Evolutionary conservation across 257 asterid species (phyloP), one percentile per base, ranked within the genome.

Genomic region (Nyctanthes arbortristis): DNA sequence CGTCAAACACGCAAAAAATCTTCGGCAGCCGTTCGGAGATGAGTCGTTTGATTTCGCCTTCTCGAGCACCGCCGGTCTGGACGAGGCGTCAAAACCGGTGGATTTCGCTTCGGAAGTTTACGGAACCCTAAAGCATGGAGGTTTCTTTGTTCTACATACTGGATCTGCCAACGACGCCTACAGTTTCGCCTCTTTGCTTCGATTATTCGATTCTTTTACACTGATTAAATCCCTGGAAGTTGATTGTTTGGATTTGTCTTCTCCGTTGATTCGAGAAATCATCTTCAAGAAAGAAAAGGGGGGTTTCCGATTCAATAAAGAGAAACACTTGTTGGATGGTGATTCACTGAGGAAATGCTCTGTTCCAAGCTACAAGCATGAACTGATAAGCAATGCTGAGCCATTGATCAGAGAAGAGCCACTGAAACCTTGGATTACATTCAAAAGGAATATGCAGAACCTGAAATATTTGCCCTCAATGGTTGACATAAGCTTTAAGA

Each of bases 401-500:
- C 83, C 86, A 2, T 45, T 77, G 49, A 72, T 80, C 3, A 3
- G 4, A 5, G 71, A 80, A 59, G 81, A 83, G 60, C 88, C 88
- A 10, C 3, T 40, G 66, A 81, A 77, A 36, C 94, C 89, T 0
- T 83, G 90, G 86, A 68, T 83, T 24, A 61, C 73, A 9, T 64
- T 80, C 57, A 86, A 80, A 65, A 73, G 76, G 75, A 83, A 84
- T 49, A 43, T 79, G 36, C 64, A 71, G 83, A 89, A 81, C 52
- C 75, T 81, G 11, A 83, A 73, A 31, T 83, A 87, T 66, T 78
- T 89, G 9, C 60, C 90, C 13, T 56, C 77, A 27, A 77, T 85
- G 82, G 91, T 77, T 33, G 91, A 87, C 30, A 83, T 87, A 45
- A 78, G 91, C 34, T 89, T 87, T 60, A 87, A 81, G 84, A 78